Evolutionary conservation across 768 basidiomycete genomes (phyloP), one percentile per base, ranked within the genome.

Genomic region (Saitozyma sp.): DNA sequence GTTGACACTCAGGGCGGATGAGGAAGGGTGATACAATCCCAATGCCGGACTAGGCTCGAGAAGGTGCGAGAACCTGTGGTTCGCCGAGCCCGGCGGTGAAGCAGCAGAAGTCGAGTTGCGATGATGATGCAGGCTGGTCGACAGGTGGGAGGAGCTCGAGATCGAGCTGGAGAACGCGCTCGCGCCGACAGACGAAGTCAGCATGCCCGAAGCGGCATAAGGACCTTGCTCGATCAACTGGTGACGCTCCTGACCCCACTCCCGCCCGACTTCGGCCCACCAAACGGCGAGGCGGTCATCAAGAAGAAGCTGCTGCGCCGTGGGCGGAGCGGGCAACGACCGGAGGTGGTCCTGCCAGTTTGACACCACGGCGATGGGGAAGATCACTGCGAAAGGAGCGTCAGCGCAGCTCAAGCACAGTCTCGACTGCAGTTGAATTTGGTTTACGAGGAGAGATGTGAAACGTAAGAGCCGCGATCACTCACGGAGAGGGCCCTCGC

Each of bases 311-410:
- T 71, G 73, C 46, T 61, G 61, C 5, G 65, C 50, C 13, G 63
- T 58, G 6, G 59, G 51, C 10, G 63, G 17, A 7, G 61, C 37
- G 7, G 49, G 54, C 17, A 64, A 62, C n/a, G 54, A 41, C 17
- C 66, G 60, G 14, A 75, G 53, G 51, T 75, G 74, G 43, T 69
- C 69, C 13, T 74, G 69, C 77, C 77, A 78, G 41, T 77, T 76
- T 0, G 72, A 63, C 1, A 77, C 68, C 6, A 78, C 70, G 39
- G 69, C 62, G 14, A 78, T 62, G 1, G 76, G 75, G 61, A 74
- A 74, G n/a, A 73, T 58, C 64, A 75, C 77, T 78, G 50, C 9
- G 3, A 29, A 41, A 2, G 5, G 29, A 2, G 29, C 5, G 50
- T 13, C 29, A 61, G 50, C 39, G 11, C 9, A 56, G 63, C 13